phyloP scores from a whole-genome alignment of 768 basidiomycete genomes.

The Boletus coccyginus region DNA sequence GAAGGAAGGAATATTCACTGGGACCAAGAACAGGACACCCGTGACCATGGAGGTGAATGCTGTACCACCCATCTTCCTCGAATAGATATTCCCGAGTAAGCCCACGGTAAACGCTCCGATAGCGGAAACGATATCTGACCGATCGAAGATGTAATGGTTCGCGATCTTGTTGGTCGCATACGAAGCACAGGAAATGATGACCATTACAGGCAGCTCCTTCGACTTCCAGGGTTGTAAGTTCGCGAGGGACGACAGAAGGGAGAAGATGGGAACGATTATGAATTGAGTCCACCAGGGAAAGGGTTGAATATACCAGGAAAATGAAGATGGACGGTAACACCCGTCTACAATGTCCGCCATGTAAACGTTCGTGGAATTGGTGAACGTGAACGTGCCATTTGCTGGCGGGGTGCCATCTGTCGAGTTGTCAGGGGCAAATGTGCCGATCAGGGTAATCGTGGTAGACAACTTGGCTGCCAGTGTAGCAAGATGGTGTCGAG shows the following conservation, averaged over 20 bases:
- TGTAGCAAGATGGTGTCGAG: conserved; percentile 50
- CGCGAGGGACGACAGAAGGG: conserved; percentile 65
- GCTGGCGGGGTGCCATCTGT: conserved; percentile 44
- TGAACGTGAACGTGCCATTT: conserved; percentile 65
- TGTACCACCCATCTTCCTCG: conserved; percentile 77
- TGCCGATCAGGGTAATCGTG: conserved; percentile 56
- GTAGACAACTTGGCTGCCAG: conserved; percentile 52
- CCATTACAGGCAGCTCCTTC: conserved; percentile 77
- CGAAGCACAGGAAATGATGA: conserved; percentile 75
- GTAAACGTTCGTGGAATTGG: conserved; percentile 46
- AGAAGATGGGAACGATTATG: conserved; percentile 74
- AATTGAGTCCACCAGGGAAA: conserved; percentile 79
- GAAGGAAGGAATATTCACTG: conserved; percentile 47
- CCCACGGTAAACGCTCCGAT: conserved; percentile 85
- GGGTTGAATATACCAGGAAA: conserved; percentile 77
- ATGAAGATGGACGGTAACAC: conserved; percentile 64
- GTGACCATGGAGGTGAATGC: conserved; percentile 92
- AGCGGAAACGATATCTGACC: conserved; percentile 79
- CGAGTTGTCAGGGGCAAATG: conserved; percentile 58
- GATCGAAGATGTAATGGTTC: conserved; percentile 82
- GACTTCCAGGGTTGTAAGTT: conserved; percentile 77
- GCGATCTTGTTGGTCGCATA: conserved; percentile 81
- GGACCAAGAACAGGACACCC: conserved; percentile 83
- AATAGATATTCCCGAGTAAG: conserved; percentile 76
- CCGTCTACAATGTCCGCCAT: conserved; percentile 54